A percentile compares a stretch with the other conserved stretches of the same genome.
Conservation (phyloP, 2,329 filamentous ascomycete genomes). For the Lomentospora prolificans region DNA sequence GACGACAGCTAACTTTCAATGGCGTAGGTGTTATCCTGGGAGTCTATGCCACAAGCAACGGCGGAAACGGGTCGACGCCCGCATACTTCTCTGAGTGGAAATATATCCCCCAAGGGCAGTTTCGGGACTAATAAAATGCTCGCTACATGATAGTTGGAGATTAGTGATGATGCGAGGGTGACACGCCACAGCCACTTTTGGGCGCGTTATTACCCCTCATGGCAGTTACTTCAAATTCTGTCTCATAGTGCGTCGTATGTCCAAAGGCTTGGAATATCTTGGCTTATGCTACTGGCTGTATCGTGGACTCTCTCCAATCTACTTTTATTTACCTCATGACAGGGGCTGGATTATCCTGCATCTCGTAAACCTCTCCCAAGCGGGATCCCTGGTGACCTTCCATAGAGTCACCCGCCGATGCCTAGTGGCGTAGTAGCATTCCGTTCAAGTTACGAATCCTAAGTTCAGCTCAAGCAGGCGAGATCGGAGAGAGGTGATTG, state of each 20-base stretch:
- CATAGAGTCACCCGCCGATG: not conserved
- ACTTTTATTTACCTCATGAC: not conserved
- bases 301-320: not conserved
- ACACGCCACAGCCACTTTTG: no score
- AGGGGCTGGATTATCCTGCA: not conserved
- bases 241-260: no score
- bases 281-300: not conserved
- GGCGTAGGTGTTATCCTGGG: constrained; percentile 36
- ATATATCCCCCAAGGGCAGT: constrained; percentile 29
- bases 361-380: not conserved
- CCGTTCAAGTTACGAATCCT: not conserved
- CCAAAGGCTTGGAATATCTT: no score
- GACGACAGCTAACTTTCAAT: not conserved
- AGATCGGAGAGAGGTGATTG: not conserved
- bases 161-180: not conserved
- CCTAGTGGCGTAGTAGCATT: not conserved
- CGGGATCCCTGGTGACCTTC: not conserved
- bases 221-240: no score
- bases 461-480: not conserved
- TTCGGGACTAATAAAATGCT: constrained; percentile 17
- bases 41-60: constrained; percentile 43
- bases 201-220: no score
- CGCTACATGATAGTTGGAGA: not conserved
- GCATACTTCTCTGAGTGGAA: constrained; percentile 39
- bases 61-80: constrained; percentile 28